A percentile compares a stretch with the other conserved stretches of the same genome.
Evolutionary conservation across 2,329 filamentous ascomycete species (phyloP).

Genomic region (Fusarium azukiicola): DNA sequence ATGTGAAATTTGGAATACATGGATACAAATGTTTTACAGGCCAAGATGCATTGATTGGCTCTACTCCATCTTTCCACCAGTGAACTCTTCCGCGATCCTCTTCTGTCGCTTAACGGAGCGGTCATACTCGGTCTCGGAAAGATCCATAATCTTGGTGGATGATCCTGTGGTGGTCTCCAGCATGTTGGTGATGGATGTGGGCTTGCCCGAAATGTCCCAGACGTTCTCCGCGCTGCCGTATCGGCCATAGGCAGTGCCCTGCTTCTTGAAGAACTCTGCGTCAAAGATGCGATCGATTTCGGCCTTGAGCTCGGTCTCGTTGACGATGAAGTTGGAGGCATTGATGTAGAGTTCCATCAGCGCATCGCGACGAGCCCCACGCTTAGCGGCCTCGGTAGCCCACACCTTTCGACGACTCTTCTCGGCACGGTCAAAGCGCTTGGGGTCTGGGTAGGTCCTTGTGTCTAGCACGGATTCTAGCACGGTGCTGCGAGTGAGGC

Average conservation of each 20-base stretch:
- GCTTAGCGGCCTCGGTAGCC: constrained; percentile 68
- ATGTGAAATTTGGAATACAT: constrained; percentile 51
- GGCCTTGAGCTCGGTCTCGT: constrained; percentile 86
- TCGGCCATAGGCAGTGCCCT: constrained; percentile 56
- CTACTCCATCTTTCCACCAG: constrained; percentile 77
- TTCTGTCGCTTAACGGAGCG: constrained; percentile 75
- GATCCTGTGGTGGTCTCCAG: constrained; percentile 61
- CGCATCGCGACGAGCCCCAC: constrained; percentile 82
- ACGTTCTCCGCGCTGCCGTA: constrained; percentile 69
- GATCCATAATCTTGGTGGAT: constrained; percentile 62
- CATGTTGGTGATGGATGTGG: constrained; percentile 69
- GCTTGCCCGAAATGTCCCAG: constrained; percentile 73
- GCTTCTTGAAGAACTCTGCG: constrained; percentile 74
- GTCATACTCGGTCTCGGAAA: constrained; percentile 63
- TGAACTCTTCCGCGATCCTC: constrained; percentile 78
- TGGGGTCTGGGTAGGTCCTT: constrained; percentile 79
- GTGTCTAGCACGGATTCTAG: constrained; percentile 72
- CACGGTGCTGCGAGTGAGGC: constrained; percentile 86
- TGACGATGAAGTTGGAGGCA: constrained; percentile 92
- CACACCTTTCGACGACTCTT: constrained; percentile 68
- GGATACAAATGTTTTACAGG: constrained; percentile 54
- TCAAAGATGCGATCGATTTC: constrained; percentile 89
- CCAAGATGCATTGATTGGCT: constrained; percentile 21
- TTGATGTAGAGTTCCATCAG: constrained; percentile 95
- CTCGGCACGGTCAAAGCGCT: constrained; percentile 77